Percentiles rank a stretch among this genome's conserved stretches.
These are phyloP conservation scores for Termitomyces sp. DNA, from an alignment of 768 basidiomycete species.

Conservation along the genomic window DNA sequence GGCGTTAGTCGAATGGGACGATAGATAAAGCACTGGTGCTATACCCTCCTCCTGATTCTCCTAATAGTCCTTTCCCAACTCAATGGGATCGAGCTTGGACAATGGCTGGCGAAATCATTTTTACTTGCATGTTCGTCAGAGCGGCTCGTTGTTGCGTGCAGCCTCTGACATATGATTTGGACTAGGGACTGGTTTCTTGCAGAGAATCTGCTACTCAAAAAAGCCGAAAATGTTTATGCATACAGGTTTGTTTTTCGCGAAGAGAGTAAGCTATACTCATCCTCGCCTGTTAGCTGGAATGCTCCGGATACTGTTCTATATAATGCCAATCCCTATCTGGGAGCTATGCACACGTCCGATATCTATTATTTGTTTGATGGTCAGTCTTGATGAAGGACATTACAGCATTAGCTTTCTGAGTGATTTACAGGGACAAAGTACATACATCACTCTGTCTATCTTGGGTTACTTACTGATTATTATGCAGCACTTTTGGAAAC, in stretches of 20 bases:
- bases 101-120: conserved; percentile 38
- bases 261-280: neutral
- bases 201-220: conserved; percentile 23
- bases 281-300: conserved; percentile 31
- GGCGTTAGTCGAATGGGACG: neutral
- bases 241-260: conserved; percentile 23
- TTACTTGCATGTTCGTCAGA: conserved; percentile 37
- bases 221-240: conserved; percentile 28
- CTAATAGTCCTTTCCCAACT: conserved; percentile 30
- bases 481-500: neutral
- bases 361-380: conserved; percentile 40
- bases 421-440: neutral
- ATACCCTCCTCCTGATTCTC: conserved; percentile 31
- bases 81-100: conserved; percentile 37
- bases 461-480: neutral
- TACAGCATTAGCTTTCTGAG: neutral
- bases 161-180: neutral
- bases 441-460: neutral
- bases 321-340: conserved; percentile 30
- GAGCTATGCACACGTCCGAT: conserved; percentile 41
- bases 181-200: conserved; percentile 37
- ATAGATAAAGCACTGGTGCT: conserved; percentile 15
- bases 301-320: conserved; percentile 37
- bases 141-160: neutral
- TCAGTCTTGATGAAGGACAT: conserved; percentile 11